Conservation (phyloP, 225 moss, liverwort and hornwort genomes). For the Antitrichia curtipendula region DNA sequence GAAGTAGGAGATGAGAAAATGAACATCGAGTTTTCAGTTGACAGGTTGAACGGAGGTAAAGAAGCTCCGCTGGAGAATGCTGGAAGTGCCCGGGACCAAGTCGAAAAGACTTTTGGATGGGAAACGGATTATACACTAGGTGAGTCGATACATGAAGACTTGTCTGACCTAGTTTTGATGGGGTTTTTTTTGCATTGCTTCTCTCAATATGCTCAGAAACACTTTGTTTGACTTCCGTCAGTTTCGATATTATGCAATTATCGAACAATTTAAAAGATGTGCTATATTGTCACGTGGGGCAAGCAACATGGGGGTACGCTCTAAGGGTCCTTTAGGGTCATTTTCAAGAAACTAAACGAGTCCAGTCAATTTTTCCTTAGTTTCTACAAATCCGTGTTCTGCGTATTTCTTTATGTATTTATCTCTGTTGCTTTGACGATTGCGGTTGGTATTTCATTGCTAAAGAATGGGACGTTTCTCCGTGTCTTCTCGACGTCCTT, state of each 20-base stretch:
- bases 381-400: not conserved
- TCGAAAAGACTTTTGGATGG: conserved; percentile 5
- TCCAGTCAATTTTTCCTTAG: not conserved
- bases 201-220: not conserved
- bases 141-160: not conserved
- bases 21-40: not conserved
- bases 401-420: not conserved
- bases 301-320: not conserved
- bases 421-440: not conserved
- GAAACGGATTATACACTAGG: conserved; percentile 1
- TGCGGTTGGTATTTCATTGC: not conserved
- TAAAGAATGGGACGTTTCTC: not conserved
- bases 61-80: not conserved
- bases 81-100: not conserved
- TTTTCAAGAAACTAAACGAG: not conserved
- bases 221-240: not conserved
- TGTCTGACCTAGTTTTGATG: not conserved
- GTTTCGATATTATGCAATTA: not conserved
- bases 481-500: not conserved
- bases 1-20: not conserved
- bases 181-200: not conserved
- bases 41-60: not conserved
- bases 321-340: not conserved
- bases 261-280: not conserved
- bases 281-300: not conserved